Percentiles rank a stretch among this genome's conserved stretches.
These are phyloP conservation scores for Zygosaccharomyces pseudorouxii DNA, from an alignment of 805 yeast genomes.

Conservation along the genomic window DNA sequence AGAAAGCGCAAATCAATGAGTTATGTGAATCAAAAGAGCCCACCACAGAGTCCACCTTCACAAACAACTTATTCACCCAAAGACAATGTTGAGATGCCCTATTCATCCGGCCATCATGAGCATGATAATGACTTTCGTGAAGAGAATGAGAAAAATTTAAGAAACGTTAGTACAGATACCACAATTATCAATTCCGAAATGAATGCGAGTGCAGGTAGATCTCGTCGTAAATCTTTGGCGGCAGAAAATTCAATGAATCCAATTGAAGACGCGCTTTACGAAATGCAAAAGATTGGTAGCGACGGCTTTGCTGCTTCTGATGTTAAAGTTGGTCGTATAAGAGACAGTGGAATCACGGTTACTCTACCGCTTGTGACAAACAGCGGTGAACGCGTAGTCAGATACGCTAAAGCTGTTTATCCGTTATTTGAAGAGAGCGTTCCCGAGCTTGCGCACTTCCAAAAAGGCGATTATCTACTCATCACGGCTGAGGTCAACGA, in stretches of 20 bases:
- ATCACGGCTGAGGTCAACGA: conserved; percentile 29
- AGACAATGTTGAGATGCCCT: background rate
- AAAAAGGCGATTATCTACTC: conserved; percentile 30
- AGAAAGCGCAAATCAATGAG: conserved; percentile 32
- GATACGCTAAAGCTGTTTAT: conserved; percentile 33
- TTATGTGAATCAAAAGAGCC: conserved; percentile 15
- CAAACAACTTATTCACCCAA: background rate
- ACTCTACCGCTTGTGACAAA: conserved; percentile 29
- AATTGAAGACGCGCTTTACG: conserved; percentile 32
- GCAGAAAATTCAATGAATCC: conserved; percentile 24
- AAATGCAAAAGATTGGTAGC: conserved; percentile 30
- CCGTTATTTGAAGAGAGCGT: conserved; percentile 29
- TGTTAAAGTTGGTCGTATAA: conserved; percentile 22
- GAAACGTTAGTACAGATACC: conserved; percentile 21
- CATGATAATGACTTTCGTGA: background rate
- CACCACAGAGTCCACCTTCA: conserved; percentile 3
- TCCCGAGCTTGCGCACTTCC: conserved; percentile 30
- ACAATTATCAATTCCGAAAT: conserved; percentile 14
- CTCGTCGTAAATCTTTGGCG: conserved; percentile 32
- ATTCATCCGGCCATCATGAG: background rate
- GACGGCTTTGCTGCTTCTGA: conserved; percentile 19
- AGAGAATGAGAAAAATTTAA: conserved; percentile 4
- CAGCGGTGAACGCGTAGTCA: conserved; percentile 26
- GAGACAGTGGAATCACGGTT: conserved; percentile 32
- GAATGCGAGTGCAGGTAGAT: conserved; percentile 2